phyloP scores from a whole-genome alignment of 108 stramenopile genomes.

The Skeletonema grethae region DNA sequence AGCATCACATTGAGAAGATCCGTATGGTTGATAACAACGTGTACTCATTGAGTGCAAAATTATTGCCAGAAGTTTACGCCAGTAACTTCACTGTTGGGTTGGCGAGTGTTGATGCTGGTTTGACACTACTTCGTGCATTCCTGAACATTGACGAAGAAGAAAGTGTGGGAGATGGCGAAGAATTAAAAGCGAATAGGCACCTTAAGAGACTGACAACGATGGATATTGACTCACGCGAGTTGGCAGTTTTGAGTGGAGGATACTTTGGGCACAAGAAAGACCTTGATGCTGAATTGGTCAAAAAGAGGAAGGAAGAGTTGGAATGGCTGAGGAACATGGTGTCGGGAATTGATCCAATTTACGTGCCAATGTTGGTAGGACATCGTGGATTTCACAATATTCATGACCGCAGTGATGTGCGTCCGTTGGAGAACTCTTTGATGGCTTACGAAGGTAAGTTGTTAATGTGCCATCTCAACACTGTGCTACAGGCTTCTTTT shows the following conservation, averaged over 20 bases:
- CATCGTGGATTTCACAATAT: conserved; percentile 54
- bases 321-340: conserved; percentile 60
- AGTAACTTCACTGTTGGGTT: conserved; percentile 45
- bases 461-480: too few relatives aligned
- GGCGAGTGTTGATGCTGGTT: conserved; percentile 40
- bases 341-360: conserved; percentile 37
- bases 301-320: conserved; percentile 54
- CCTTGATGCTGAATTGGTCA: conserved; percentile 35
- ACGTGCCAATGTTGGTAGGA: conserved; percentile 40
- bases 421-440: conserved; percentile 49
- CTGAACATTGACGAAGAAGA: conserved; percentile 43
- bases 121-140: conserved; percentile 37
- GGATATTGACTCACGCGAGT: conserved; percentile 16
- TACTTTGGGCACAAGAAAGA: conserved; percentile 42
- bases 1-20: conserved; percentile 10
- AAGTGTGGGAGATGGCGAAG: conserved; percentile 7
- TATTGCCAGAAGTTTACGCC: conserved; percentile 46
- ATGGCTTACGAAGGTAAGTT: conserved; percentile 53
- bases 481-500: too few relatives aligned
- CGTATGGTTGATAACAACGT: background rate
- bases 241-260: conserved; percentile 29
- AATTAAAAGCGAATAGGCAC: conserved; percentile 5
- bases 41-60: conserved; percentile 18
- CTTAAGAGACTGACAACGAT: conserved; percentile 15
- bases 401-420: conserved; percentile 43